Evolutionary conservation across 441 rosid genomes (phyloP), one percentile per base, ranked within the genome.

Genomic region (Euphorbia schlechtendalii): DNA sequence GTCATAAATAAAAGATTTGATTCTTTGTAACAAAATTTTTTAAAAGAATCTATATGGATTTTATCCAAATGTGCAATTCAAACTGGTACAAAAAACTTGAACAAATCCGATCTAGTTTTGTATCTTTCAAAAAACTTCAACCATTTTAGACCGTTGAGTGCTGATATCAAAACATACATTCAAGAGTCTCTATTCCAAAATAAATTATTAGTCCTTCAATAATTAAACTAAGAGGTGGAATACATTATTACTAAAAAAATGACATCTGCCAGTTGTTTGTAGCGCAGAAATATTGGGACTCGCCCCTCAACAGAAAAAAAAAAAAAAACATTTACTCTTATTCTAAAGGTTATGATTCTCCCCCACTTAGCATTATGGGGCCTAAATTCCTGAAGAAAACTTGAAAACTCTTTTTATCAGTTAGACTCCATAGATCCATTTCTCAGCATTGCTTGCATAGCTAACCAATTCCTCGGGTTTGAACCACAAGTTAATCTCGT

Each of bases 401-500:
- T 40, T 8, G 17, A 54, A 61, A 27, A 65, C 58, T 54, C 67
- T 32, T 27, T 27, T 65, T 58, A 61, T 81, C 73, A 93, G 80
- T 93, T 86, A n/a, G 30, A 1, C 75, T 64, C 86, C 99, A 58
- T 93, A 93, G 78, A 88, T 66, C 99, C 97, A 93, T 80, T 87
- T 88, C 89, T 93, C 99, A 4, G 93, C 70, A 57, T 88, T 82
- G 82, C 75, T 84, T 22, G 86, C 75, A 81, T 88, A 93, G 64
- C 67, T 76, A 62, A 93, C 96, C 81, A 93, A 74, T 72, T 93
- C 99, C 53, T 90, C 89, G 9, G 96, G 97, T 76, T 88, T 86
- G 86, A 93, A 93, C 99, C 99, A 93, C 69, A 93, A 69, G 57
- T 58, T 78, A 51, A 90, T 90, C 84, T 93, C 97, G 59, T 90